Conservation (phyloP, 495 filamentous ascomycete genomes). For the Penicillium antarcticum region DNA sequence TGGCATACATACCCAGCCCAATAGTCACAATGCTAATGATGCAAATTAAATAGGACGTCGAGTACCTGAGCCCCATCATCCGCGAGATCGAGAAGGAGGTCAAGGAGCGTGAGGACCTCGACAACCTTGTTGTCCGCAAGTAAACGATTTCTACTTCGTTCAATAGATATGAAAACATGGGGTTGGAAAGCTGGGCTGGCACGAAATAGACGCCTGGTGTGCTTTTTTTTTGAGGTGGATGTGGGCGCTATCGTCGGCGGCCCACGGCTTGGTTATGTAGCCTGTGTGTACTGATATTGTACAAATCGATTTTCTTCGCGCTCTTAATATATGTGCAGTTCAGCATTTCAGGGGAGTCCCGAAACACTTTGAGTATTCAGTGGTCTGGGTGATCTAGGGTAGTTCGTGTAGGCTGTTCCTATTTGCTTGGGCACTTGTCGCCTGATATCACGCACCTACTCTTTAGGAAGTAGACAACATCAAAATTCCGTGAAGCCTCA, state of each 20-base stretch:
- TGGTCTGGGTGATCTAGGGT: background rate
- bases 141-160: constrained; percentile 21
- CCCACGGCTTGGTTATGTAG: constrained; percentile 19
- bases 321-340: background rate
- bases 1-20: constrained; percentile 2
- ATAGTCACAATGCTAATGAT: constrained; percentile 15
- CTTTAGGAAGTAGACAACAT: background rate
- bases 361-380: background rate
- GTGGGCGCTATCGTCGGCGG: constrained; percentile 14
- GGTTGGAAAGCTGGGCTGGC: constrained; percentile 20
- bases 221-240: constrained; percentile 21
- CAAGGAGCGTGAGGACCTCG: constrained; percentile 77
- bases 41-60: constrained; percentile 56
- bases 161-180: constrained; percentile 20
- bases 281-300: constrained; percentile 49
- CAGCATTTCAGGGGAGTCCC: background rate
- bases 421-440: background rate
- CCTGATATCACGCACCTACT: background rate
- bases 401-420: background rate
- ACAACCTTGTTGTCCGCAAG: constrained; percentile 69
- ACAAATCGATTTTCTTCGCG: constrained; percentile 42
- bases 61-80: constrained; percentile 79
- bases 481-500: no score
- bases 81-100: constrained; percentile 77
- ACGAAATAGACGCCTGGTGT: constrained; percentile 27